phyloP scores from a whole-genome alignment of 2,329 filamentous ascomycete genomes.

The Penicillium sp. region DNA sequence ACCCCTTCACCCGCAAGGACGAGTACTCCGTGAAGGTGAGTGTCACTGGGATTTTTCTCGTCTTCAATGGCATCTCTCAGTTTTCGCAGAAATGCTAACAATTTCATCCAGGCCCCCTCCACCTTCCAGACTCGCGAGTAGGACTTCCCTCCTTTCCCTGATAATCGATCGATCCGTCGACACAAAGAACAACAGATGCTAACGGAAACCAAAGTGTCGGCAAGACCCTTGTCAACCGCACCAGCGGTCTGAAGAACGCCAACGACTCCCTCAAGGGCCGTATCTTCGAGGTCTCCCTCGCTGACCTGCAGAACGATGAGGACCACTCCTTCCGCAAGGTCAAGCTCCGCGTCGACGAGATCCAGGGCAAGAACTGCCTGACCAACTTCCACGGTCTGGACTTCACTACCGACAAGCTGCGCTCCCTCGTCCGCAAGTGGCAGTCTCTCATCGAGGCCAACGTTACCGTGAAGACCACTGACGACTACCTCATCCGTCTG shows the following conservation, averaged over 20 bases:
- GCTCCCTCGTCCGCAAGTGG: constrained; percentile 99
- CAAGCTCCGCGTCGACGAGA: constrained; percentile 97
- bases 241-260: constrained; percentile 99
- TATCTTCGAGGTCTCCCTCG: constrained; percentile 98
- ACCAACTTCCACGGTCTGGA: constrained; percentile 99
- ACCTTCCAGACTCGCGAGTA: constrained; percentile 98
- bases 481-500: constrained; percentile 98
- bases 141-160: constrained; percentile 45
- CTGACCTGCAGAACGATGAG: constrained; percentile 99
- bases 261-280: constrained; percentile 99
- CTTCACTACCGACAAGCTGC: constrained; percentile 99
- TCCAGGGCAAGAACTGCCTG: constrained; percentile 99
- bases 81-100: constrained; percentile 21
- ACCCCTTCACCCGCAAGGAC: constrained; percentile 98
- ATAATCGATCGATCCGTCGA: background rate
- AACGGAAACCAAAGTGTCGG: constrained; percentile 72
- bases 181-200: constrained; percentile 12
- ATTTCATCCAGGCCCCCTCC: constrained; percentile 72
- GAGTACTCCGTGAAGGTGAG: constrained; percentile 96
- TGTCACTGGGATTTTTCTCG: background rate
- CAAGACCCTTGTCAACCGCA: constrained; percentile 99
- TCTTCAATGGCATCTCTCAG: background rate
- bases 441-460: constrained; percentile 99
- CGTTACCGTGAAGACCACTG: constrained; percentile 99
- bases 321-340: constrained; percentile 99